Evolutionary conservation across 2,329 filamentous ascomycete genomes (phyloP).

Genomic region (Microdochium paspali): DNA sequence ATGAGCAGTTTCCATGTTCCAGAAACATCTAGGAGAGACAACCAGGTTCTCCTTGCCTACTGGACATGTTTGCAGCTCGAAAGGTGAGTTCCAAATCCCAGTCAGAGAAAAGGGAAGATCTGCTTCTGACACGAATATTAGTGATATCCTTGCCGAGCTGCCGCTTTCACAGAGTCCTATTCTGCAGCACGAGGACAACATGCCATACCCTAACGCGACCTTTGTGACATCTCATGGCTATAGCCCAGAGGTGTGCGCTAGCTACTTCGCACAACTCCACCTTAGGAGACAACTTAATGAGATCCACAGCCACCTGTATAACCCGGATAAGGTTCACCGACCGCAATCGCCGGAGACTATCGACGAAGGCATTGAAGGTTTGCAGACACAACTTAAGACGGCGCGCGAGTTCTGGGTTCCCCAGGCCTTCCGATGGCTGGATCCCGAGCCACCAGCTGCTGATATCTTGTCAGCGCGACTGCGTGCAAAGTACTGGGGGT

Average conservation of each 20-base stretch:
- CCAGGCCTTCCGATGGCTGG: constrained; percentile 44
- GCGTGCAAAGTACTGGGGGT: constrained; percentile 91
- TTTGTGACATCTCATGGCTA: constrained; percentile 33
- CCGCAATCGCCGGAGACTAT: not conserved
- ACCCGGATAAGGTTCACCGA: constrained; percentile 19
- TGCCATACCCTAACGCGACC: constrained; percentile 55
- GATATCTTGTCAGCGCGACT: constrained; percentile 78
- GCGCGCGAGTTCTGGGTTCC: constrained; percentile 38
- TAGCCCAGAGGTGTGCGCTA: constrained; percentile 39
- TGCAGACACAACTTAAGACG: constrained; percentile 33
- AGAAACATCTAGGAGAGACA: constrained; percentile 33
- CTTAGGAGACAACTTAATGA: constrained; percentile 55
- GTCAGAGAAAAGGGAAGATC: no score
- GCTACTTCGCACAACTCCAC: constrained; percentile 55
- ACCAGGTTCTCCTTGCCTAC: constrained; percentile 66
- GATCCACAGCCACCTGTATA: constrained; percentile 49
- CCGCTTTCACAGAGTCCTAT: constrained; percentile 51
- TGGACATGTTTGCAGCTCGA: constrained; percentile 94
- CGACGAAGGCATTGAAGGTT: constrained; percentile 26
- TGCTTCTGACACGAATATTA: constrained; percentile 19
- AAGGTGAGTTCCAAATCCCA: constrained; percentile 52
- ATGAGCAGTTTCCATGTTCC: constrained; percentile 1
- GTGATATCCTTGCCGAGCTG: constrained; percentile 87
- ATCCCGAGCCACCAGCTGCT: constrained; percentile 58
- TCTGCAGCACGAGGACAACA: constrained; percentile 50